phyloP scores from a whole-genome alignment of 768 basidiomycete genomes.

The Agaricus sinodeliciosus region DNA sequence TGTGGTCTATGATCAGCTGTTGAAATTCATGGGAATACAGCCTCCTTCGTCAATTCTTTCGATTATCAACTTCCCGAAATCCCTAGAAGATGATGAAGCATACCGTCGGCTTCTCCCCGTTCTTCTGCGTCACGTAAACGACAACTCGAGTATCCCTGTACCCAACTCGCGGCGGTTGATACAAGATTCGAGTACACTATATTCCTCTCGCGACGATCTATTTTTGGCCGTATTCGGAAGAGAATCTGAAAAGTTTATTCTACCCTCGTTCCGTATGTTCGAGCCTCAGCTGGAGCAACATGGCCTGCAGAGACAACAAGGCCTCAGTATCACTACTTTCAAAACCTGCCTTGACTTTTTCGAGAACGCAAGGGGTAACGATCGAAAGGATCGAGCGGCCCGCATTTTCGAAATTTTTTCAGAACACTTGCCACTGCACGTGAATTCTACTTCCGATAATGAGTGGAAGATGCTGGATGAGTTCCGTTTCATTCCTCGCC shows the following conservation, averaged over 20 bases:
- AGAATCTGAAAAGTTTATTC: constrained; percentile 25
- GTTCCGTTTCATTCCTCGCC: constrained; percentile 35
- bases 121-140: not conserved
- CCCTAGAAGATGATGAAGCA: constrained; percentile 12
- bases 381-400: constrained; percentile 19
- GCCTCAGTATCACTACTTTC: constrained; percentile 29
- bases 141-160: constrained; percentile 17
- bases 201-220: constrained; percentile 24
- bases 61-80: constrained; percentile 2
- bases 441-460: constrained; percentile 10
- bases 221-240: constrained; percentile 30
- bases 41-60: not conserved
- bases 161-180: constrained; percentile 25
- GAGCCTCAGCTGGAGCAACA: constrained; percentile 20
- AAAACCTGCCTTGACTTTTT: constrained; percentile 27
- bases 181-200: constrained; percentile 21
- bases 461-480: constrained; percentile 27
- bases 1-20: not conserved
- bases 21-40: constrained; percentile 1
- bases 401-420: constrained; percentile 28
- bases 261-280: constrained; percentile 20
- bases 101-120: constrained; percentile 4
- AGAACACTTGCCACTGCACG: constrained; percentile 25
- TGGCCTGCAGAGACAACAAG: constrained; percentile 24
- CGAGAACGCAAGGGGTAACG: constrained; percentile 14